Percentiles rank a stretch among this genome's conserved stretches.
Conservation (phyloP, 164 flowering plant species). For the Aristolochia contorta region DNA sequence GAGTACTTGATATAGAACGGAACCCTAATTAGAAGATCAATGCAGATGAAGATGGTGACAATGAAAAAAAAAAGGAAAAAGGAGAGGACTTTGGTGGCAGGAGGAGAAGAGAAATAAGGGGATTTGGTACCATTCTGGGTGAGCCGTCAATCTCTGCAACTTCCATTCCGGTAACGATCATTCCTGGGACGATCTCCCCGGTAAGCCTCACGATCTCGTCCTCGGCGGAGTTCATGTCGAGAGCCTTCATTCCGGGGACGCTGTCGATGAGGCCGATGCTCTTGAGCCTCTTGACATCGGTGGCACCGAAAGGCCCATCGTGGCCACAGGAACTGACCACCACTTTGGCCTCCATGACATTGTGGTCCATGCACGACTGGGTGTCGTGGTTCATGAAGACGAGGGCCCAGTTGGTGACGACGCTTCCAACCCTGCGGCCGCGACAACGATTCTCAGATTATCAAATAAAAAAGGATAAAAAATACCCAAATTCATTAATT, state of each 20-base stretch:
- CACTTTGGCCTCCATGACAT: slow-evolving; percentile 92
- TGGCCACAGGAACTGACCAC: slow-evolving; percentile 97
- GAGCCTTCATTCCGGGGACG: slow-evolving; percentile 93
- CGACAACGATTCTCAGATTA: no score
- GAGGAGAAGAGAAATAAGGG: no score
- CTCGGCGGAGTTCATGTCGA: slow-evolving; percentile 93
- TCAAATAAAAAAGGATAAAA: no score
- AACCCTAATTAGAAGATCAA: no score
- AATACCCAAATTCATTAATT: no score
- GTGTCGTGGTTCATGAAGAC: slow-evolving; percentile 97
- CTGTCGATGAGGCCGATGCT: slow-evolving; percentile 74
- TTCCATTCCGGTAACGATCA: slow-evolving; percentile 96
- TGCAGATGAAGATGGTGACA: no score
- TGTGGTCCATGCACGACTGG: slow-evolving; percentile 96
- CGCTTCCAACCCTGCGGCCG: slow-evolving; percentile 57
- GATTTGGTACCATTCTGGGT: slow-evolving; percentile 48
- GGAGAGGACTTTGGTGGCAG: not conserved
- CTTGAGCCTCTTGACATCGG: slow-evolving; percentile 89
- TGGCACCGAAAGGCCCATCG: slow-evolving; percentile 93
- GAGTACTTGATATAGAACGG: no score
- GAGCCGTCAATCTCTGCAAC: slow-evolving; percentile 93
- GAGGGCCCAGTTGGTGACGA: slow-evolving; percentile 97
- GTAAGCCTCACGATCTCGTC: slow-evolving; percentile 85
- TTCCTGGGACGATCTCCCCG: slow-evolving; percentile 88
- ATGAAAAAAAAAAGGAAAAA: not conserved